Conservation (phyloP, 2,329 filamentous ascomycete species). For the Coniochaeta pulveracea region DNA sequence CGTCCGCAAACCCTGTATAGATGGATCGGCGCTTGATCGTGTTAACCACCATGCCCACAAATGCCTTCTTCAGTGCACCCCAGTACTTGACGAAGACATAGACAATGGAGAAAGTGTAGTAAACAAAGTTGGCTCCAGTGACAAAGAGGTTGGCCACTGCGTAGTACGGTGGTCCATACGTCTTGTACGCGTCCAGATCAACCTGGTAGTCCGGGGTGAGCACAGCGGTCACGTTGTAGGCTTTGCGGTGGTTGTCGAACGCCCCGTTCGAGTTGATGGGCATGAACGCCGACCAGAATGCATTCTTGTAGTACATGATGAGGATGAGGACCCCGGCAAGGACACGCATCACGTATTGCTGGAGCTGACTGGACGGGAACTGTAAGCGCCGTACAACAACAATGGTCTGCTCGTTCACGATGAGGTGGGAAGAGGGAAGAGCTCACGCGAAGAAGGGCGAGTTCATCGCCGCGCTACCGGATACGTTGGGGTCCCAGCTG, state of each 20-base stretch:
- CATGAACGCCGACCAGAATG: constrained; percentile 30
- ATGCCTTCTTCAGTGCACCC: constrained; percentile 23
- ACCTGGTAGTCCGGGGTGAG: constrained; percentile 21
- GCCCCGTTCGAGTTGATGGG: constrained; percentile 35
- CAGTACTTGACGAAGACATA: constrained; percentile 31
- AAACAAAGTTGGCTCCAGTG: constrained; percentile 29
- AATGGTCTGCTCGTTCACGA: background rate
- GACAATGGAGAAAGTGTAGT: constrained; percentile 30
- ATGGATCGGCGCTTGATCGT: constrained; percentile 21
- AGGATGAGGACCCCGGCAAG: constrained; percentile 27
- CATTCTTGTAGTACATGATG: constrained; percentile 29
- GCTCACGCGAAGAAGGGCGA: constrained; percentile 26
- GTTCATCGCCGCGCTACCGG: constrained; percentile 15
- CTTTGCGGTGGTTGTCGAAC: constrained; percentile 29
- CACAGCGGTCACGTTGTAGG: constrained; percentile 23
- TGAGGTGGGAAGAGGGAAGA: background rate
- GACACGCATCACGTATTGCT: constrained; percentile 22
- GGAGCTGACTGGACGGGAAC: constrained; percentile 15
- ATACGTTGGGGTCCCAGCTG: constrained; percentile 37
- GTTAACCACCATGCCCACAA: constrained; percentile 21
- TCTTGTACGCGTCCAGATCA: constrained; percentile 24
- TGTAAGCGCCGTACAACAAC: too few species aligned
- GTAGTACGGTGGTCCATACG: constrained; percentile 32
- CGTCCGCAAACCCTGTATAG: constrained; percentile 29
- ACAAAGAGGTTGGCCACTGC: constrained; percentile 29